Evolutionary conservation across 768 basidiomycete species (phyloP), one percentile per base, ranked within the genome.

Genomic region (Hypholoma sublateritium): DNA sequence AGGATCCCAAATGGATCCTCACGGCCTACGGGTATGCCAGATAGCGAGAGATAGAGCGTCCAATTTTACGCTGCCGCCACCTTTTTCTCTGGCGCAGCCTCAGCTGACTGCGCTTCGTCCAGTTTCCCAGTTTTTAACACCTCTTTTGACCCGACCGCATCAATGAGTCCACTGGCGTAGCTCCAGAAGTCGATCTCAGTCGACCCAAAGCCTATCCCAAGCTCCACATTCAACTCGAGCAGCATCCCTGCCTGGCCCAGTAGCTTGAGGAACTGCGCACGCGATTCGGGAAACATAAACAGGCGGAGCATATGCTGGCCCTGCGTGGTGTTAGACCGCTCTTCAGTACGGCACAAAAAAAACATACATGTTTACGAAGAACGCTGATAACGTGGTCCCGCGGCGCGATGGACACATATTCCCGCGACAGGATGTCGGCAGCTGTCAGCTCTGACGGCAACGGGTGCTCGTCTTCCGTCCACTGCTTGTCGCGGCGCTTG

Each of bases 261-360:
- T 19, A 90, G 72, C 49, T 77, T 70, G n/a, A 89, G 60, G 53
- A 92, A 85, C 53, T 80, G 77, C 2, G 81, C 84, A 4, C 91
- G 82, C 12, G 91, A 91, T 55, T 91, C 88, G 1, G 91, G 91
- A 64, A 81, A 93, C 41, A 90, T 71, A 64, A 91, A 90, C 1
- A 78, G 71, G 13, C 70, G 75, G 39, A 91, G 69, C 43, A 93
- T 71, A 2, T 79, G 69, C 24, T 76, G 72, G 36, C 80, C 81
- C 91, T 92, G 58, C 22, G 7, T 28, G n/a, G 13, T 32, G 56
- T 35, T 41, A 28, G 58, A 42, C 46, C 36, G 22, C 21, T 36
- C 50, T 69, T 8, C 64, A 55, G 53, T 25, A 58, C 28, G 9
- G 5, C 36, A 45, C 50, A 19, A 36, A 5, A 57, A 9, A 4